phyloP scores from a whole-genome alignment of 805 yeast species.

The Barnettozyma pratensis region DNA sequence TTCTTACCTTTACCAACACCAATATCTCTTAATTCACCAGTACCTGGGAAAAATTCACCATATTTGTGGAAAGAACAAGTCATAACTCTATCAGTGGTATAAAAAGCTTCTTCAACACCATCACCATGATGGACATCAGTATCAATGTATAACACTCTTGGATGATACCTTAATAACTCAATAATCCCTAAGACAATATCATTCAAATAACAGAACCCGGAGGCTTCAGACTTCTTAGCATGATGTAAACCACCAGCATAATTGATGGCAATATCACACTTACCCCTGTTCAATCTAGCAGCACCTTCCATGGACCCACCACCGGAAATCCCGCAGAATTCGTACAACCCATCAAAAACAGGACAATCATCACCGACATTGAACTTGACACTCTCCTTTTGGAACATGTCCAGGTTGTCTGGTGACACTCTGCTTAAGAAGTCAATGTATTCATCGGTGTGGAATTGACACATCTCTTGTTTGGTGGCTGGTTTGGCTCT shows the following conservation, averaged over 20 bases:
- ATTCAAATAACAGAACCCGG: conserved; percentile 92
- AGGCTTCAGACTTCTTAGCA: conserved; percentile 91
- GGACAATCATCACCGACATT: conserved; percentile 96
- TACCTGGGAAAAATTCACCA: conserved; percentile 96
- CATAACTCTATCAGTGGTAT: conserved; percentile 93
- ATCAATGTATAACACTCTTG: conserved; percentile 89
- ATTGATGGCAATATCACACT: conserved; percentile 90
- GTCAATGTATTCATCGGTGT: conserved; percentile 88
- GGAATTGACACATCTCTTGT: conserved; percentile 77
- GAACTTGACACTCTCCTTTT: conserved; percentile 60
- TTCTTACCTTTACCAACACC: conserved; percentile 89
- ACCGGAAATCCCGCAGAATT: conserved; percentile 80
- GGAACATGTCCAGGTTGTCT: conserved; percentile 70
- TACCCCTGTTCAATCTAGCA: conserved; percentile 74
- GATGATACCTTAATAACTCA: conserved; percentile 81
- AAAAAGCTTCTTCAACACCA: conserved; percentile 96
- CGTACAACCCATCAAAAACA: conserved; percentile 88
- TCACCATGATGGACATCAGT: conserved; percentile 97
- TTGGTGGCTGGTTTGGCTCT: conserved; percentile 77
- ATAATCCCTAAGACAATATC: conserved; percentile 89
- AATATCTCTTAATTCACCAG: conserved; percentile 85
- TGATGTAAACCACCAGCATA: conserved; percentile 98
- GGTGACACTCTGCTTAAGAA: conserved; percentile 87
- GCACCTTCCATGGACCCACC: conserved; percentile 96
- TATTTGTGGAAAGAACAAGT: conserved; percentile 93